Evolutionary conservation across 805 yeast genomes (phyloP).

Genomic region (Ascoidea tarda): DNA sequence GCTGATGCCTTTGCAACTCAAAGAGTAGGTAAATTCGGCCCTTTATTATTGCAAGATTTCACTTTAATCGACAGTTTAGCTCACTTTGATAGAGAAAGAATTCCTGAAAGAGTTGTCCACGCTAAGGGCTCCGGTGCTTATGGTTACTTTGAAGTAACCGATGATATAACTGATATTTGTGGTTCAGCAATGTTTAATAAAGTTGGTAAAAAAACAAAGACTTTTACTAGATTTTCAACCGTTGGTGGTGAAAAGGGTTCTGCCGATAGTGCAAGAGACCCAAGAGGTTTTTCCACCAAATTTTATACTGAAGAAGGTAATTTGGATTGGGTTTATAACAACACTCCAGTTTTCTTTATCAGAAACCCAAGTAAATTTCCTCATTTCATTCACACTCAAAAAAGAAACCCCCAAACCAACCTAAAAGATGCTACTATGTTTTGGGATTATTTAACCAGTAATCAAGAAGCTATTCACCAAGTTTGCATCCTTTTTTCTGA

Average conservation of each 20-base stretch:
- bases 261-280: conserved; percentile 55
- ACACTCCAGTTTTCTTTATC: conserved; percentile 67
- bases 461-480: conserved; percentile 67
- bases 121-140: conserved; percentile 91
- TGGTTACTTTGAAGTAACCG: conserved; percentile 79
- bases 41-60: conserved; percentile 69
- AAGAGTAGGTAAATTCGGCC: conserved; percentile 65
- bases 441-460: conserved; percentile 70
- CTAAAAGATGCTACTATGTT: conserved; percentile 70
- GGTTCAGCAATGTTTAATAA: conserved; percentile 55
- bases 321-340: conserved; percentile 61
- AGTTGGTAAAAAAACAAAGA: conserved; percentile 69
- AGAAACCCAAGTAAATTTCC: conserved; percentile 80
- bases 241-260: conserved; percentile 61
- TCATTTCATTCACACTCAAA: conserved; percentile 77
- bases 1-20: conserved; percentile 67
- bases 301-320: conserved; percentile 56
- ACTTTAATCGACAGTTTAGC: conserved; percentile 69
- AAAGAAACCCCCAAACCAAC: conserved; percentile 58
- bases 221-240: conserved; percentile 54
- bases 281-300: conserved; percentile 56
- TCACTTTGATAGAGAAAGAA: conserved; percentile 81
- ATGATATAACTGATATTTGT: conserved; percentile 64
- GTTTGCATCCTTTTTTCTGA: conserved; percentile 61
- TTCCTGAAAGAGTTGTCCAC: conserved; percentile 87